A percentile compares a stretch with the other conserved stretches of the same genome.
phyloP scores from a whole-genome alignment of 2,329 filamentous ascomycete genomes.

The Macrophomina phaseolina region DNA sequence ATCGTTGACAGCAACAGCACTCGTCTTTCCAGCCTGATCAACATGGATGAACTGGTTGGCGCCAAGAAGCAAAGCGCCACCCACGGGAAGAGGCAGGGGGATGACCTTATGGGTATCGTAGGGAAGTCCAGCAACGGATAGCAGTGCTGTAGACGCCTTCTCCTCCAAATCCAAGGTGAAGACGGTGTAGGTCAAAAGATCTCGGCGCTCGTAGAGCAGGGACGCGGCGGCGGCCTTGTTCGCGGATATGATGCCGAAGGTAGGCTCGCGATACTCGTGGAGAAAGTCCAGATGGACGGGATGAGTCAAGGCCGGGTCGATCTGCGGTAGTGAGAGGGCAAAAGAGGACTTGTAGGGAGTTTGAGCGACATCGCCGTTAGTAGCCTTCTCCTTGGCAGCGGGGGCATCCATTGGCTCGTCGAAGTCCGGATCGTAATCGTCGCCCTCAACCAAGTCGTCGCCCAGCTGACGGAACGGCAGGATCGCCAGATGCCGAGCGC shows the following conservation, averaged over 20 bases:
- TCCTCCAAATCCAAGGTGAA: conserved; percentile 95
- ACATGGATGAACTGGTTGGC: conserved; percentile 92
- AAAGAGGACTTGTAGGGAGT: conserved; percentile 90
- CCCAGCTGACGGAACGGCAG: conserved; percentile 86
- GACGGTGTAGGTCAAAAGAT: conserved; percentile 88
- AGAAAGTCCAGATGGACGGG: conserved; percentile 92
- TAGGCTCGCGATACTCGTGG: conserved; percentile 96
- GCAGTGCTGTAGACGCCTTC: conserved; percentile 87
- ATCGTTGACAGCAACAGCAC: conserved; percentile 89
- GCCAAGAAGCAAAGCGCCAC: conserved; percentile 85
- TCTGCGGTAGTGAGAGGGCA: conserved; percentile 84
- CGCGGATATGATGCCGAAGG: conserved; percentile 91
- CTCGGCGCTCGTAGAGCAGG: conserved; percentile 76
- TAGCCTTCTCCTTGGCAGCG: conserved; percentile 36
- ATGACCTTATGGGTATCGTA: conserved; percentile 86
- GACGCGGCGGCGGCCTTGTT: conserved; percentile 74
- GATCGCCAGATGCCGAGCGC: conserved; percentile 85
- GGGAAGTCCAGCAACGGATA: conserved; percentile 83
- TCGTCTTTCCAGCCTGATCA: conserved; percentile 92
- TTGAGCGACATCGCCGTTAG: conserved; percentile 44
- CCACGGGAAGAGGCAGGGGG: conserved; percentile 82
- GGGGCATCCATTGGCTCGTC: conserved; percentile 59
- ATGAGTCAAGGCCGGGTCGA: conserved; percentile 86
- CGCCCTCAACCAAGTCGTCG: conserved; percentile 83
- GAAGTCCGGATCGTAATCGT: conserved; percentile 85